Percentiles rank a stretch among this genome's conserved stretches.
phyloP scores from a whole-genome alignment of 106 monocot species.

The Cymbidium sinense region DNA sequence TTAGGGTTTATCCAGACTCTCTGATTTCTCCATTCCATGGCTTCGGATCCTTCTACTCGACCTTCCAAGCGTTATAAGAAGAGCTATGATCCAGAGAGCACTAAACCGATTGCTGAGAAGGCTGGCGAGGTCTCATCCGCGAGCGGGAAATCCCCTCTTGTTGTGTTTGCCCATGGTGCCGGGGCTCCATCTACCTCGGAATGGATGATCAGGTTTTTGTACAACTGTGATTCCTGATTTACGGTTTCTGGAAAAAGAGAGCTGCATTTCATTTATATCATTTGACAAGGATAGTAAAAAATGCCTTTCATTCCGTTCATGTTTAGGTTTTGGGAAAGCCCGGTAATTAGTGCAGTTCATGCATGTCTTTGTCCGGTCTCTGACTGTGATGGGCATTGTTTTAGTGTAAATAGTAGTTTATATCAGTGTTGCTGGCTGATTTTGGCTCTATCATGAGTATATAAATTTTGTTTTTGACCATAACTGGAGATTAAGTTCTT shows the following conservation, averaged over 20 bases:
- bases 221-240: not conserved
- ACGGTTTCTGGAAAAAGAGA: not conserved
- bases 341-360: not conserved
- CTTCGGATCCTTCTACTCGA: constrained; percentile 26
- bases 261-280: not conserved
- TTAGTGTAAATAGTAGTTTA: not conserved
- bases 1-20: not conserved
- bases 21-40: not conserved
- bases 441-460: not conserved
- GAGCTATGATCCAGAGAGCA: constrained; percentile 7
- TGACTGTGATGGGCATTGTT: not conserved
- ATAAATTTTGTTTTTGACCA: not conserved
- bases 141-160: constrained; percentile 36
- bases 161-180: constrained; percentile 93
- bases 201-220: constrained; percentile 84
- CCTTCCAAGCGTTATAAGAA: constrained; percentile 39
- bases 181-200: constrained; percentile 89
- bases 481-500: not conserved
- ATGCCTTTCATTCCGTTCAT: not conserved
- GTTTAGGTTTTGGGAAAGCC: not conserved
- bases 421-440: not conserved
- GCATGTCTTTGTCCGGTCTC: not conserved
- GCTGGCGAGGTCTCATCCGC: not conserved
- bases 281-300: not conserved
- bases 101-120: not conserved